Base-by-base conservation (phyloP, 2,329 filamentous ascomycete species). In the Clonostachys sp. region DNA sequence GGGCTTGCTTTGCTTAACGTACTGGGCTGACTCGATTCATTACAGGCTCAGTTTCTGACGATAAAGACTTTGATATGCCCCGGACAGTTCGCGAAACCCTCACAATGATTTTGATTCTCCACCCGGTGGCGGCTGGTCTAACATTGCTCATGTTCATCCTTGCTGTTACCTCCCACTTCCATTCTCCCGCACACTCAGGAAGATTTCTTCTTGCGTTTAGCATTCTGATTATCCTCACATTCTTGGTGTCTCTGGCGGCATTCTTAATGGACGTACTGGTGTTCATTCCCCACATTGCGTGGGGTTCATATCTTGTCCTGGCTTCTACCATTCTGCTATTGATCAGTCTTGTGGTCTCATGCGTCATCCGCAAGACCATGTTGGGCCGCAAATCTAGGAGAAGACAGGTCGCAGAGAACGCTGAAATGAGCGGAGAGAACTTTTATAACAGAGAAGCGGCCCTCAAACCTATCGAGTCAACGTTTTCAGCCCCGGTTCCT, bases 391-490 rank as follows among this genome's bases (percentile, higher is more conserved):
- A 96, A 71, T 89, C 91, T n/a, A 81, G 91, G 52, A 91, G 94
- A 76, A 89, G 86, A 73, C 83, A 90, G 42, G 95, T 97, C 61
- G 90, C 84, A 3, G 88, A 95, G 65, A 96, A 97, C 62, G 89
- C 91, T 8, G 91, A 97, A 63, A 97, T 97, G 91, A 97, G 89
- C 63, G 92, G 92, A 30, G 84, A 94, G 59, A 94, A 91, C 61
- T 96, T 87, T 64, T 96, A 95, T 67, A 87, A 85, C 58, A 78
- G 85, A 50, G 81, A 86, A 65, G 77, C 72, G 36, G 75, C 81
- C 51, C 68, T 72, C 44, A 77, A 82, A 51, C 61, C 74, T 35
- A 58, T 67, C 38, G 63, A 68, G 4, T 30, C 24, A 30, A 30
- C 24, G 24, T 30, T 30, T 30, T 30, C 24, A 30, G 24, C 24